Evolutionary conservation across 2,329 filamentous ascomycete genomes (phyloP), one percentile per base, ranked within the genome.

Genomic region (Neonectria faginata): DNA sequence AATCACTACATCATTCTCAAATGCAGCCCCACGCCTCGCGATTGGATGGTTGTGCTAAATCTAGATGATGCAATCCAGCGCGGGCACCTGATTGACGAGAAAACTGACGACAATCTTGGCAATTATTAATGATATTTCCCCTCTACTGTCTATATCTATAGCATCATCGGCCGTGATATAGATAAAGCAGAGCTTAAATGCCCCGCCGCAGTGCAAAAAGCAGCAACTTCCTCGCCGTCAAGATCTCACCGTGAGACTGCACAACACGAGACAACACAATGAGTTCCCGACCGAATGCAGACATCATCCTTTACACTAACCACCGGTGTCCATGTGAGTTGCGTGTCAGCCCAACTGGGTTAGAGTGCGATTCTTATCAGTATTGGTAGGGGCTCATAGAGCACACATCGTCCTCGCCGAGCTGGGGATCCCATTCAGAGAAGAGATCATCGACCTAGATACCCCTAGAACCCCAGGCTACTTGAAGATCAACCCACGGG

Each of bases 401-500:
- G 91, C 88, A 1, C 90, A 94, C 71, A 92, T 93, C 64, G 86
- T 86, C 6, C 84, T 94, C 27, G 83, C 85, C 31, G 91, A 93
- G 74, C 85, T 91, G 12, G 83, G 84, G 11, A 74, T 94, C 31
- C 82, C 86, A 0, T 92, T 88, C 72, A 88, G 92, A 62, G 89
- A 93, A 69, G 88, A 92, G 65, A 87, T 88, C 62, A 91, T 97
- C 71, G 91, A 95, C 76, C 84, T 96, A 51, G 78, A 80, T 70
- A 85, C 79, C 10, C 92, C 92, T 0, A 88, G 92, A 10, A 88
- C 90, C 29, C 82, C 86, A 41, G 92, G 90, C 83, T 96, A 95
- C 76, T 85, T 96, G 9, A 82, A 89, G 56, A 81, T 96, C 75
- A 94, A 95, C 81, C 92, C 92, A 69, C 88, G 92, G 61, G 93